Conservation (phyloP, 1,284 basidiomycete species). For the Phenoliferia sp. region DNA sequence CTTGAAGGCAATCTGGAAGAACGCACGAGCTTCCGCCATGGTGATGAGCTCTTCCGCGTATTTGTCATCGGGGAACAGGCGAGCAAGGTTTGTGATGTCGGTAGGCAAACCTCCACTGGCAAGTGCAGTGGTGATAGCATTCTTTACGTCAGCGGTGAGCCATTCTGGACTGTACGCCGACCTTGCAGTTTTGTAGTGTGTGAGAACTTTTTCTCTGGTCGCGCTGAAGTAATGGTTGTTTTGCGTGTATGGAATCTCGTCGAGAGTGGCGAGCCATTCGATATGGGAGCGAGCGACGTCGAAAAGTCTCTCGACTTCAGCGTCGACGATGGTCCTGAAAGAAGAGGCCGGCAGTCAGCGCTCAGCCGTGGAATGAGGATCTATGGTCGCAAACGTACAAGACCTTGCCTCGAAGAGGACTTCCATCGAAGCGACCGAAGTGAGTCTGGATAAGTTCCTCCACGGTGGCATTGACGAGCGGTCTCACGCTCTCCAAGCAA, state of each 20-base stretch:
- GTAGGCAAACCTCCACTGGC: slow-evolving; percentile 43
- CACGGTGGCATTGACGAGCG: neutral
- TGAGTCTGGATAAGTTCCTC: neutral
- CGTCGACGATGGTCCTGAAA: too few species aligned
- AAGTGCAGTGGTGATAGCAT: slow-evolving; percentile 26
- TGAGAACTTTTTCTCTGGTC: slow-evolving; percentile 56
- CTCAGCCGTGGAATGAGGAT: neutral
- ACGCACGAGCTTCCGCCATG: slow-evolving; percentile 65
- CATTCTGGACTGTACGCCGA: slow-evolving; percentile 20
- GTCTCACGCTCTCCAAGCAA: neutral
- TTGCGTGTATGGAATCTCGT: slow-evolving; percentile 52
- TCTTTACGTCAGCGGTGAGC: neutral
- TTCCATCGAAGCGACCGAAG: neutral
- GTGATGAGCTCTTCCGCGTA: slow-evolving; percentile 57
- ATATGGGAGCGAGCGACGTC: slow-evolving; percentile 24
- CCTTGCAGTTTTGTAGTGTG: slow-evolving; percentile 47
- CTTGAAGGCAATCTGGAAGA: slow-evolving; percentile 50
- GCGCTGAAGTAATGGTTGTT: slow-evolving; percentile 57
- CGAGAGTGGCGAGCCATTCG: slow-evolving; percentile 50
- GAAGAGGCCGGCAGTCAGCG: neutral
- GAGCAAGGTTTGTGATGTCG: slow-evolving; percentile 44
- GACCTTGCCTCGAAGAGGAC: neutral
- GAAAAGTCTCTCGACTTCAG: neutral
- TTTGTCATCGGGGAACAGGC: slow-evolving; percentile 51
- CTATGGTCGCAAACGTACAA: neutral